phyloP scores from a whole-genome alignment of 179 eudicot species.

The Nepenthes alata region DNA sequence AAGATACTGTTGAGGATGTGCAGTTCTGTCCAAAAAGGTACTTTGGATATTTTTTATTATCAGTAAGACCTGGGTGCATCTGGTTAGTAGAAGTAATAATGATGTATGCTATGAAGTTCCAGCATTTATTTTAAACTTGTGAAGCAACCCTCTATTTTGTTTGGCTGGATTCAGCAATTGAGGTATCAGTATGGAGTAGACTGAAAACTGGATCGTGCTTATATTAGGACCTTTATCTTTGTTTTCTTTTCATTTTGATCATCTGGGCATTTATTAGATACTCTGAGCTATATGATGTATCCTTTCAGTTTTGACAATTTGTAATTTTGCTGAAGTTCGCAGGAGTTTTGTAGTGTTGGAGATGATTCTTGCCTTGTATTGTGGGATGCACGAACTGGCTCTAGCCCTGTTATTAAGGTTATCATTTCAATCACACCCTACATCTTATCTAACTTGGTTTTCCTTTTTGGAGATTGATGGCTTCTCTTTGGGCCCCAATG shows the following conservation, averaged over 20 bases:
- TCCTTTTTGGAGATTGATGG: no score
- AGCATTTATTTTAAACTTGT: no score
- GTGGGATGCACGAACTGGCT: slow-evolving; percentile 90
- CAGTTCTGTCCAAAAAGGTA: slow-evolving; percentile 97
- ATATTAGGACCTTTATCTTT: not conserved
- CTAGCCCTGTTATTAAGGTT: slow-evolving; percentile 76
- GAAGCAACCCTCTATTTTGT: no score
- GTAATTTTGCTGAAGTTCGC: slow-evolving; percentile 41
- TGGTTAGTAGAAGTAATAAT: not conserved
- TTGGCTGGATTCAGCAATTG: no score
- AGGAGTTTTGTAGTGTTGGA: slow-evolving; percentile 97
- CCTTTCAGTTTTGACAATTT: slow-evolving; percentile 14
- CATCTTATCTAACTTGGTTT: no score
- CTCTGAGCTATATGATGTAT: not conserved
- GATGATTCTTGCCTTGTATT: slow-evolving; percentile 97
- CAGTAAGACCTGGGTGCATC: not conserved
- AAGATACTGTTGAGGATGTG: slow-evolving; percentile 94
- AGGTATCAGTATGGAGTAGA: no score
- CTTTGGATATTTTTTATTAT: not conserved
- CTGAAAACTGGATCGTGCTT: no score
- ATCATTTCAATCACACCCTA: not conserved
- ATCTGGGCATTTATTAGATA: not conserved
- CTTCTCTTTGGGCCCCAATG: no score
- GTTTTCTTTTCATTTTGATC: not conserved
- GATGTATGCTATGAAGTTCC: not conserved